Base-by-base conservation (phyloP, 2,329 filamentous ascomycete species). In the Emergomyces pasteurianus region DNA sequence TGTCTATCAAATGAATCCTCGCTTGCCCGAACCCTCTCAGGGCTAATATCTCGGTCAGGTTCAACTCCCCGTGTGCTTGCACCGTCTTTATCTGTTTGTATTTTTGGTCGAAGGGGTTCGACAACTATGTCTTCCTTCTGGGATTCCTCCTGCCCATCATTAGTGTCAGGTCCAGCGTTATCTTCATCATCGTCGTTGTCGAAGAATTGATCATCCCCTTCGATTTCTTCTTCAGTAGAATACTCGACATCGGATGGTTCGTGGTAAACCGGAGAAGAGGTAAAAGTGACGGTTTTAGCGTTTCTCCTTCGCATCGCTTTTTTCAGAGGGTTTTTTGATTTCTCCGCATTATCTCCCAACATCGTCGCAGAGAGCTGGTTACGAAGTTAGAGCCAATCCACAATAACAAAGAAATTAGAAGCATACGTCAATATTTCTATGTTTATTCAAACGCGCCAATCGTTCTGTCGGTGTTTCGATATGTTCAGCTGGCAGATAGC, bases 401-500 rank as follows among this genome's bases (percentile, higher is more conserved):
- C 4, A 23, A 52, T 43, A 26, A 58, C 43, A n/a, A 59, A 34
- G 60, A 47, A 50, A 21, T 62, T 47, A 57, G 31, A 36, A 55
- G 72, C 89, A 65, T 83, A 95, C 91, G 78, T 99, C 94, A 68
- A 97, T 92, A 71, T 99, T 99, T 71, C 94, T 85, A 76, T 99
- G 94, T 76, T 99, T 99, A 75, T 99, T 99, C 65, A 97, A 77
- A 65, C 94, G 86, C 53, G 94, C 94, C 64, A 99, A 77, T 71
- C 94, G 84, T 79, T 99, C 94, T 18, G 92, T 96, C 2, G 94
- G 94, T 9, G 94, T 99, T 74, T 99, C 94, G 66, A 99, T 99
- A 72, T 99, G 94, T 74, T 99, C 94, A 56, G 94, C 94, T 57
- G 94, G 94, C 60, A 99, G 80, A 71, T 99, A 99, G 50, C 92